Evolutionary conservation across 2,329 filamentous ascomycete species (phyloP), one percentile per base, ranked within the genome.

Genomic region (Graphilbum sp.): DNA sequence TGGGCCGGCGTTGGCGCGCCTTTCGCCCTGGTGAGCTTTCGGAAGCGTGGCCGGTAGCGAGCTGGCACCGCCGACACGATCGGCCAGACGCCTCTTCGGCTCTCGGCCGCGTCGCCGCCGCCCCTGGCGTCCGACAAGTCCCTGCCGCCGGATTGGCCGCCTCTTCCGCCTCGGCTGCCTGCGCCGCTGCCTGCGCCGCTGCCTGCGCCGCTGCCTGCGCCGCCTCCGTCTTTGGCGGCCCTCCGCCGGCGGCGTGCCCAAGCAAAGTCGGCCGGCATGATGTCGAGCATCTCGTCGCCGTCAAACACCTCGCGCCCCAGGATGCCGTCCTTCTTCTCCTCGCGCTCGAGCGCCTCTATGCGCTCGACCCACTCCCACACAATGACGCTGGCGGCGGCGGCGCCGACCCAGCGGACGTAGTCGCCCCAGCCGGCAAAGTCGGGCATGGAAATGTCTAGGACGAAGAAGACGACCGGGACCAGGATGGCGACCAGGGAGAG

Each of bases 351-450:
- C 0, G 86, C 84, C 55, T 95, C 87, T 35, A 95, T 95, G 20
- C 87, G 72, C 57, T 95, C 87, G 3, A 95, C 87, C 87, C 87
- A 95, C 57, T 95, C 87, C 87, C 87, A 95, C 2, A 95, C 87
- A 18, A 94, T 83, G n/a, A 94, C 87, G 58, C 85, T 93, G 21
- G 87, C 87, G 2, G 86, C 86, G 0, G 87, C 86, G 1, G 86
- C 86, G 35, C 87, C 87, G n/a, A 94, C 87, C 87, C 87, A 95
- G 50, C 86, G 69, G 34, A 94, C 87, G 52, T 94, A 95, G 52
- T 93, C 87, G 52, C 87, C 87, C 87, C 87, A 95, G 9, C 81
- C 84, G 30, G 83, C 83, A 43, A 94, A 79, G 43, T 84, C 76
- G 20, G 84, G 79, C 50, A 88, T 79, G 9, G 79, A 79, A 35